Base-by-base conservation (phyloP, 352 stramenopile genomes). In the Pythium myriotylum region DNA sequence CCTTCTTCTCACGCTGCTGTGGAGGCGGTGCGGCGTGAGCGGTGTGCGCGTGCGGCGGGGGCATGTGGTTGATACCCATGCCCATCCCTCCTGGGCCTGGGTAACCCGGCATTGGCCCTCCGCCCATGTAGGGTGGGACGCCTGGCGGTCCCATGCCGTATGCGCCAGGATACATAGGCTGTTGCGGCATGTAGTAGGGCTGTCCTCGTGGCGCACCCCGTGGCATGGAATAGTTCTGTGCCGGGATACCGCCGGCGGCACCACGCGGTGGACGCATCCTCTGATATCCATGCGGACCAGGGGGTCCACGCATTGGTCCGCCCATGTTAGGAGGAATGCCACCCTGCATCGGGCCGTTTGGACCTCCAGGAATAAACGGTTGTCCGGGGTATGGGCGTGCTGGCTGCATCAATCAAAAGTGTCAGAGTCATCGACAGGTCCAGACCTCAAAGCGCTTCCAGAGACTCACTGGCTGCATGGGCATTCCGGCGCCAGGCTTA, bases 1-100 rank as follows among this genome's bases (percentile, higher is more conserved):
- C 60, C 54, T 79, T 79, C 24, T 70, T 75, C 50, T 79, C 71
- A 13, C 71, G 71, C 49, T 67, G 54, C 43, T 67, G 65, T 9
- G 59, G 58, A 14, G 59, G 58, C 10, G 65, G 58, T 20, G 48
- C 33, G 1, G 47, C 49, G 42, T 65, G 54, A 9, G 54, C 43
- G 2, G 62, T 61, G 43, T 70, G 55, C 3, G 55, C 53, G 20
- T 55, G 54, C 2, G 55, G 54, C 9, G 62, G 62, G 4, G 48
- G 40, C 54, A 70, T 70, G 50, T 70, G 54, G 43, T 67, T 67
- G 41, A 67, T 67, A 20, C 40, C 27, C 50, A 60, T 57, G 37
- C 63, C 63, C 63, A 66, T 71, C 16, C 56, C 57, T 37, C 57
- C 56, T 14, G 42, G 59, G n/a, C 22, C 35, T 17, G 51, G 43